These are phyloP conservation scores for Uronychia binucleata DNA, from an alignment of 73 alveolate species.

Conservation along the genomic window DNA sequence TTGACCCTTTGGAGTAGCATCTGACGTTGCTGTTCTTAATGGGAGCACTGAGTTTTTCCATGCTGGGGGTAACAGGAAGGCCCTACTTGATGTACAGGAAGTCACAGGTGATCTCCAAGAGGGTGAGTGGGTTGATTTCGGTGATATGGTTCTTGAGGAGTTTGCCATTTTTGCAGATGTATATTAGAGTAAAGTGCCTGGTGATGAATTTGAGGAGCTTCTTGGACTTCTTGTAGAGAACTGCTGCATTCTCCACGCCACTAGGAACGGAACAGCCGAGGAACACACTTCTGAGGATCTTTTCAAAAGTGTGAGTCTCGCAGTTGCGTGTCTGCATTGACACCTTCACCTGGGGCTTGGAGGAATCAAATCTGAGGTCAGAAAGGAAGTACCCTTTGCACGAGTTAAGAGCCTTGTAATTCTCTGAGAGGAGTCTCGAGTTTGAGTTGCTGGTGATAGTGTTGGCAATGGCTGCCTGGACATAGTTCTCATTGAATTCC, in stretches of 20 bases:
- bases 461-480: constrained; percentile 31
- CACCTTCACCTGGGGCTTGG: constrained; percentile 12
- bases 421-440: constrained; percentile 13
- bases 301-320: constrained; percentile 56
- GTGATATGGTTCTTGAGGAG: constrained; percentile 14
- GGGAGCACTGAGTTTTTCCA: background rate
- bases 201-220: constrained; percentile 48
- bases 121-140: constrained; percentile 48
- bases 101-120: constrained; percentile 50
- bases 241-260: constrained; percentile 8
- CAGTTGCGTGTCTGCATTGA: constrained; percentile 4
- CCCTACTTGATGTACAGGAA: constrained; percentile 42
- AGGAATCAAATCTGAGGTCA: constrained; percentile 32
- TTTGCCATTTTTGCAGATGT: constrained; percentile 50
- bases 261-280: constrained; percentile 43
- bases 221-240: constrained; percentile 26
- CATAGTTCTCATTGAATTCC: constrained; percentile 16
- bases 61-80: background rate
- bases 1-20: constrained; percentile 45
- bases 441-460: constrained; percentile 31
- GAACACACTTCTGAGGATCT: constrained; percentile 38
- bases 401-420: constrained; percentile 14
- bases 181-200: constrained; percentile 37
- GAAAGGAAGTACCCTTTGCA: constrained; percentile 8
- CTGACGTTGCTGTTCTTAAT: constrained; percentile 12